Percentiles rank a stretch among this genome's conserved stretches.
Conservation (phyloP, 108 stramenopile genomes). For the Aureococcus anophagefferens region DNA sequence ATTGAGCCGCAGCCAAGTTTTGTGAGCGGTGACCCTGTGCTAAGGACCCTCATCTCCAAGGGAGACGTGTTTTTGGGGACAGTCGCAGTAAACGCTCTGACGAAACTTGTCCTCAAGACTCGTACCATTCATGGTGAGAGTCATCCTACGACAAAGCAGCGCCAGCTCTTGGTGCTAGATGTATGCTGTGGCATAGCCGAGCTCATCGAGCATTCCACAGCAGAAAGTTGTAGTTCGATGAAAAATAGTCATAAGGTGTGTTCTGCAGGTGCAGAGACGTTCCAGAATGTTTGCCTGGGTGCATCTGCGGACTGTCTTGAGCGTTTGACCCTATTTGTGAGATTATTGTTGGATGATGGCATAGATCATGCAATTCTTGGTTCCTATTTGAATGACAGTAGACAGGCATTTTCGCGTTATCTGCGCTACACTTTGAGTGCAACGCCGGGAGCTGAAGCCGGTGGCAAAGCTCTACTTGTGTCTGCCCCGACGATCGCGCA, state of each 20-base stretch:
- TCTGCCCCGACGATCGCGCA: conserved; percentile 29
- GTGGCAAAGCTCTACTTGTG: too few relatives aligned
- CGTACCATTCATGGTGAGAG: conserved; percentile 47
- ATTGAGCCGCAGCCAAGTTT: too few relatives aligned
- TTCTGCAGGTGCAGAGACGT: too few relatives aligned
- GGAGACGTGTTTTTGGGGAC: conserved; percentile 91
- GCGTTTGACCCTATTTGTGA: conserved; percentile 70
- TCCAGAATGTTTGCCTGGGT: neutral
- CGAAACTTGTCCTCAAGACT: conserved; percentile 71
- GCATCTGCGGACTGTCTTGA: conserved; percentile 67
- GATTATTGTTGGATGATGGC: conserved; percentile 69
- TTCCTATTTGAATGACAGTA: too few relatives aligned
- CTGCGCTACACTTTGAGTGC: too few relatives aligned
- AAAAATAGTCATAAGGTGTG: too few relatives aligned
- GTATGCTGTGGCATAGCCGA: conserved; percentile 75
- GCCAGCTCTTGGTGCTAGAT: conserved; percentile 55
- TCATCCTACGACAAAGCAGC: conserved; percentile 21
- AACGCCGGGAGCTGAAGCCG: too few relatives aligned
- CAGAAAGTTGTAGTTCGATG: too few relatives aligned
- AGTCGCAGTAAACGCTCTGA: conserved; percentile 67
- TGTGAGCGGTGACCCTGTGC: neutral
- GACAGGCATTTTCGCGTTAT: too few relatives aligned
- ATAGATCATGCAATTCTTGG: too few relatives aligned
- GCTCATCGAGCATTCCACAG: conserved; percentile 47
- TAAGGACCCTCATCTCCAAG: conserved; percentile 49